Evolutionary conservation across 805 yeast species (phyloP), one percentile per base, ranked within the genome.

Genomic region (Yarrowia porcina): DNA sequence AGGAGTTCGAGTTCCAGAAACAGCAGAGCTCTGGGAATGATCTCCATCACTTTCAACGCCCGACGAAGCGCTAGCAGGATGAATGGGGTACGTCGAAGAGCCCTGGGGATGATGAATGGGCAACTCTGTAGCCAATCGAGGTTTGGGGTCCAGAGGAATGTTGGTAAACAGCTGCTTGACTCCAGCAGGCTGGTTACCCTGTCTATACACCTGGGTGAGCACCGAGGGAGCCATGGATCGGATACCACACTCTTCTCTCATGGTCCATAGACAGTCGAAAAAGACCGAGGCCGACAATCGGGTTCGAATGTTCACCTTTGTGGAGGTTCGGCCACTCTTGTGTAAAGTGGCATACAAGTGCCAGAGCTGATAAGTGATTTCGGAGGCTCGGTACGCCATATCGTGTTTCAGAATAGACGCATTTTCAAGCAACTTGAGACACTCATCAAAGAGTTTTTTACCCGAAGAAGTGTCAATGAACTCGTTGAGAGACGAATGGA

Each of bases 331-430:
- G n/a, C 61, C 64, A 17, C 54, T 35, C 21, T 63, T 60, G 66
- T 85, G 83, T 67, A 91, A 76, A 4, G 87, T 80, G 57, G 87
- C 82, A 73, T 89, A 89, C 64, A 91, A 79, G 65, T 88, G 89
- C 99, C 99, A 93, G 78, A 91, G 86, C 70, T 91, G 91, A 69
- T 88, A 83, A 94, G 94, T 90, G 64, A 94, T 90, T 9, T 97
- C 97, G 49, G 96, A 86, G 0, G 96, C 89, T 67, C 98, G 82
- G 72, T 89, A 90, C 0, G 97, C 90, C 80, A 94, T 86, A 71
- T 93, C 99, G 74, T 92, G 94, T 69, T 90, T 90, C 68, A 90
- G 78, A 28, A 93, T 87, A 0, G 97, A 90, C 0, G 97, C 96
- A 65, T 84, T 84, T 64, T 85, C 82, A 1, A 94, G 85, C 49